Percentiles rank a stretch among this genome's conserved stretches.
Evolutionary conservation across 352 stramenopile species (phyloP).

Genomic region (Globisporangium okanoganense): DNA sequence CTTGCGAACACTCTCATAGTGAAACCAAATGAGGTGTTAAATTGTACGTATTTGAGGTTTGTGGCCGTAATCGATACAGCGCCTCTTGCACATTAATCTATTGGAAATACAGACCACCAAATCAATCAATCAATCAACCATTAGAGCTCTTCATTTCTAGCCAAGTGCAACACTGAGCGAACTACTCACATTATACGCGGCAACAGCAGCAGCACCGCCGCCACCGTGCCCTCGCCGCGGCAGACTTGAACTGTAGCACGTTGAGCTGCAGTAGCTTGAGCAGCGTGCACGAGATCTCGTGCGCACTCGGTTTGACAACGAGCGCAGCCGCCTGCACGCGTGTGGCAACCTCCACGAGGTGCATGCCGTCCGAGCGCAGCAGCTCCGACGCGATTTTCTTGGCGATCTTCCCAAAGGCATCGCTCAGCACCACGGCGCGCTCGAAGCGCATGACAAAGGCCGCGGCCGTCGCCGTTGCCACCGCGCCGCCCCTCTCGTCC

Average conservation of each 20-base stretch:
- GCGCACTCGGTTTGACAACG: constrained; percentile 38
- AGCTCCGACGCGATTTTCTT: constrained; percentile 53
- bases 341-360: constrained; percentile 58
- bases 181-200: constrained; percentile 45
- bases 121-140: too few relatives aligned
- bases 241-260: constrained; percentile 57
- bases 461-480: constrained; percentile 1
- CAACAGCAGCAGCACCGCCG: constrained; percentile 15
- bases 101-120: neutral
- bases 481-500: too few relatives aligned
- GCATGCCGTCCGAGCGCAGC: constrained; percentile 63
- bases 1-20: too few relatives aligned
- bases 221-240: constrained; percentile 13
- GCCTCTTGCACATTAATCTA: constrained; percentile 80
- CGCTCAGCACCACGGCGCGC: constrained; percentile 66
- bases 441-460: constrained; percentile 67
- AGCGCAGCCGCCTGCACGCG: constrained; percentile 42
- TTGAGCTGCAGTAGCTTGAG: constrained; percentile 89
- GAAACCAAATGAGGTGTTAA: too few relatives aligned
- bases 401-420: constrained; percentile 75
- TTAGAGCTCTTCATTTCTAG: neutral
- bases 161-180: neutral
- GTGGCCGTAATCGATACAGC: constrained; percentile 74
- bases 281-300: constrained; percentile 78
- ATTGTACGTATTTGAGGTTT: too few relatives aligned